phyloP scores from a whole-genome alignment of 352 stramenopile genomes.

The Globisporangium camurandrum region DNA sequence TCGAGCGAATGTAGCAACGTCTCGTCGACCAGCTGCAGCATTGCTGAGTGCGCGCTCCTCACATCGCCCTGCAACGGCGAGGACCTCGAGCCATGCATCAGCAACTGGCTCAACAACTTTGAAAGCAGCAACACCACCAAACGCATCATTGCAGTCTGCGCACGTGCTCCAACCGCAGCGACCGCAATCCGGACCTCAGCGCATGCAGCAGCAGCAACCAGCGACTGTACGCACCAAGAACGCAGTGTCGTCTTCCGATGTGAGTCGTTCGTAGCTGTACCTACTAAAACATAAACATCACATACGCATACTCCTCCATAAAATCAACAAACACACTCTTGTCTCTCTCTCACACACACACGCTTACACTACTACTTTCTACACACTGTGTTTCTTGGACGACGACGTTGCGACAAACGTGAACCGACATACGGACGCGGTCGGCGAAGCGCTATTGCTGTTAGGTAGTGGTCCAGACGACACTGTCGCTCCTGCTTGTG shows the following conservation, averaged over 20 bases:
- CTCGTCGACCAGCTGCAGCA: not conserved
- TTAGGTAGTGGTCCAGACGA: no score
- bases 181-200: constrained; percentile 3
- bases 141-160: not conserved
- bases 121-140: no score
- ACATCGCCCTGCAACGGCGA: no score
- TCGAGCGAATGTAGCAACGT: no score
- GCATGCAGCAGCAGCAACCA: not conserved
- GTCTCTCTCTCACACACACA: no score
- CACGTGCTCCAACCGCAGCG: not conserved
- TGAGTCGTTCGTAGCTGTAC: no score
- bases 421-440: constrained; percentile 62
- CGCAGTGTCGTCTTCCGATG: no score
- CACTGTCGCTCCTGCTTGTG: no score
- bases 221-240: constrained; percentile 1
- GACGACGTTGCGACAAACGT: constrained; percentile 26
- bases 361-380: constrained; percentile 5
- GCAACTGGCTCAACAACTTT: no score
- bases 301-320: not conserved
- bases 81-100: no score
- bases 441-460: no score
- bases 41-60: not conserved
- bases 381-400: constrained; percentile 22
- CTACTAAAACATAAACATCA: not conserved
- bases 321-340: not conserved